phyloP scores from a whole-genome alignment of 2,329 filamentous ascomycete genomes.

The Penicillium frequentans region DNA sequence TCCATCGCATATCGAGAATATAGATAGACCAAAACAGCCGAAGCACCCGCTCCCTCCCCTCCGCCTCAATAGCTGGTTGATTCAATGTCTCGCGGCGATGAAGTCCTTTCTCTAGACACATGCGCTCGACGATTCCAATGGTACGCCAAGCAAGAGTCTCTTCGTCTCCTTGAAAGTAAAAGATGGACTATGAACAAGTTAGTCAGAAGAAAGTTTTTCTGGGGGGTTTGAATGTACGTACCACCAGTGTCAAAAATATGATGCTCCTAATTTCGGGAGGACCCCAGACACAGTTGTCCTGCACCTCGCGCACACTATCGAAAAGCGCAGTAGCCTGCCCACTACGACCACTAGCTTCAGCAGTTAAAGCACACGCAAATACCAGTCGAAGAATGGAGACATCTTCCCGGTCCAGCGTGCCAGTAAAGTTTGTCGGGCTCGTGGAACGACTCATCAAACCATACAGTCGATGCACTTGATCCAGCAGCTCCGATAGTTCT shows the following conservation, averaged over 20 bases:
- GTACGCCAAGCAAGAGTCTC: slow-evolving; percentile 84
- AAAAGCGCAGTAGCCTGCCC: slow-evolving; percentile 71
- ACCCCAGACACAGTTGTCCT: slow-evolving; percentile 65
- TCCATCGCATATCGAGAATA: slow-evolving; percentile 83
- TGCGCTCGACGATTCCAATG: slow-evolving; percentile 78
- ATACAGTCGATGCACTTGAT: slow-evolving; percentile 64
- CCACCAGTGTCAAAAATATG: slow-evolving; percentile 55
- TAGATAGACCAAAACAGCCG: slow-evolving; percentile 86
- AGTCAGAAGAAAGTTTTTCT: background rate
- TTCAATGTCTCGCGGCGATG: slow-evolving; percentile 73
- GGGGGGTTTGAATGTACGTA: slow-evolving; percentile 11
- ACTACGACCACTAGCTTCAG: slow-evolving; percentile 77
- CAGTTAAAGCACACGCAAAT: slow-evolving; percentile 71
- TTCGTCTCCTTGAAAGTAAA: slow-evolving; percentile 81
- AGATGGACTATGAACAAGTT: slow-evolving; percentile 56
- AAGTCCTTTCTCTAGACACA: slow-evolving; percentile 79
- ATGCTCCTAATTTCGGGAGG: slow-evolving; percentile 59
- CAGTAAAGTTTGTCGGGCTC: background rate
- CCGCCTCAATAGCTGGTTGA: slow-evolving; percentile 63
- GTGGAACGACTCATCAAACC: slow-evolving; percentile 33
- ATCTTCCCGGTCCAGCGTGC: slow-evolving; percentile 58
- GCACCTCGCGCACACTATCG: slow-evolving; percentile 69
- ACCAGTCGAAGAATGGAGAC: slow-evolving; percentile 77
- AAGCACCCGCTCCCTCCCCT: slow-evolving; percentile 66
- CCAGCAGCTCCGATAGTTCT: slow-evolving; percentile 66